Percentiles rank a stretch among this genome's conserved stretches.
These are phyloP conservation scores for Rhodotorula sp. DNA, from an alignment of 1,284 basidiomycete species.

Conservation along the genomic window DNA sequence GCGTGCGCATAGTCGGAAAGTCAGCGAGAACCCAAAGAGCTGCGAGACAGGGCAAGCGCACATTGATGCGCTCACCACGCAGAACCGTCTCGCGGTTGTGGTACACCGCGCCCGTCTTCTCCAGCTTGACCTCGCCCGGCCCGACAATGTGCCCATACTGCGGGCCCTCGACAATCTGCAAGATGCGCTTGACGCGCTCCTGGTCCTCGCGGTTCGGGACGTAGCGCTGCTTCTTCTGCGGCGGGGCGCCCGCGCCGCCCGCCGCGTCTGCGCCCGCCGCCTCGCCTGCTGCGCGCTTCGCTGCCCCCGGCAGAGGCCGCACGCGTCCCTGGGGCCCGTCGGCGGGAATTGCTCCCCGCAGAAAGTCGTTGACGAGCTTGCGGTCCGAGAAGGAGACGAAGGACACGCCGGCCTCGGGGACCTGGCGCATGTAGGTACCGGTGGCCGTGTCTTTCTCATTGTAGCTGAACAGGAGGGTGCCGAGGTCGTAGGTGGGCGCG, in stretches of 20 bases:
- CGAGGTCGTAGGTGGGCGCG: slow-evolving; percentile 64
- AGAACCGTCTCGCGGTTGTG: slow-evolving; percentile 70
- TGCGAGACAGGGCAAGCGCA: slow-evolving; percentile 49
- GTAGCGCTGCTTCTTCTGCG: slow-evolving; percentile 58
- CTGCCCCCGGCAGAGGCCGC: neutral
- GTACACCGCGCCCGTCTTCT: slow-evolving; percentile 65
- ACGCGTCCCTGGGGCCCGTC: slow-evolving; percentile 13
- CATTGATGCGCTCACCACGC: slow-evolving; percentile 72
- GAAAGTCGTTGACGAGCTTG: slow-evolving; percentile 76
- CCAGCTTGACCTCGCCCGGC: slow-evolving; percentile 57
- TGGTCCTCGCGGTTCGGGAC: slow-evolving; percentile 73
- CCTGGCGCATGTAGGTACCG: slow-evolving; percentile 83
- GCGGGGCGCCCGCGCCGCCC: slow-evolving; percentile 52
- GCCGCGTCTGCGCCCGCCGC: slow-evolving; percentile 51
- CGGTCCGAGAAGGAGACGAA: slow-evolving; percentile 85
- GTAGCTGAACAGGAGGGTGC: slow-evolving; percentile 80
- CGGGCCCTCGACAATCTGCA: slow-evolving; percentile 60
- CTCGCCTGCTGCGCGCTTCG: slow-evolving; percentile 7
- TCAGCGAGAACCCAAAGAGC: neutral
- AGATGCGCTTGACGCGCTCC: slow-evolving; percentile 68
- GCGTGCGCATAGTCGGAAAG: neutral
- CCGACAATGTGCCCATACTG: slow-evolving; percentile 23
- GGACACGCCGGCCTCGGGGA: slow-evolving; percentile 66
- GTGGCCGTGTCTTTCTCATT: slow-evolving; percentile 67
- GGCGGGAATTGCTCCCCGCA: slow-evolving; percentile 63